Percentiles rank a stretch among this genome's conserved stretches.
These are phyloP conservation scores for Blastobotrys parvus DNA, from an alignment of 805 yeast species.

Conservation along the genomic window DNA sequence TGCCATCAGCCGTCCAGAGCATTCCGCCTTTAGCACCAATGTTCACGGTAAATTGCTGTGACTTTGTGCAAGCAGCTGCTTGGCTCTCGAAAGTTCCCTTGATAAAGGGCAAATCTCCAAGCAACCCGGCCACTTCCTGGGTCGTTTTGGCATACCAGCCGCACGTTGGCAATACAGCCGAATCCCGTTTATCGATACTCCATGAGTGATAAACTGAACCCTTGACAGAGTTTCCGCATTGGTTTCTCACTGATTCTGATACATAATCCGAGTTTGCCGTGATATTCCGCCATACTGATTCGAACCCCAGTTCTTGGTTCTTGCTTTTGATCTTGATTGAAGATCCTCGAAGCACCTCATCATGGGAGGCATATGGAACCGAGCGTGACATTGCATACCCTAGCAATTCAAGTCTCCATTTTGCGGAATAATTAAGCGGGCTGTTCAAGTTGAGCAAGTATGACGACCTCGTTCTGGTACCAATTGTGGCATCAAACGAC, in stretches of 20 bases:
- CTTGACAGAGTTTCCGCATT: conserved; percentile 58
- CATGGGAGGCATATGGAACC: conserved; percentile 45
- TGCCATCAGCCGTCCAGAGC: conserved; percentile 34
- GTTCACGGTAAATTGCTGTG: conserved; percentile 13
- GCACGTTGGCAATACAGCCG: conserved; percentile 35
- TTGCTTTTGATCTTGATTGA: conserved; percentile 29
- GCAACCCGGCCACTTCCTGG: conserved; percentile 39
- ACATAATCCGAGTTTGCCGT: conserved; percentile 39
- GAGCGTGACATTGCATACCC: conserved; percentile 44
- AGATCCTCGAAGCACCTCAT: conserved; percentile 42
- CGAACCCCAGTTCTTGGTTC: conserved; percentile 46
- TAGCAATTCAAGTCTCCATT: conserved; percentile 47
- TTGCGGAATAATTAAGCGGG: conserved; percentile 41
- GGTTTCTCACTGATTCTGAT: conserved; percentile 46
- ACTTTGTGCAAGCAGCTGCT: conserved; percentile 23
- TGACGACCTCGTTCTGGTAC: conserved; percentile 52
- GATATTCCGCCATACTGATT: conserved; percentile 49
- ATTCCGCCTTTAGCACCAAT: conserved; percentile 42
- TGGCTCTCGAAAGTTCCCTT: conserved; percentile 29
- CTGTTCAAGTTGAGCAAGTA: conserved; percentile 43
- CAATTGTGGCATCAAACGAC: conserved; percentile 47
- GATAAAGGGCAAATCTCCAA: conserved; percentile 24
- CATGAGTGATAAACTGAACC: conserved; percentile 40
- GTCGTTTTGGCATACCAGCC: conserved; percentile 37
- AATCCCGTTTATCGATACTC: conserved; percentile 36